Evolutionary conservation across 257 asterid genomes (phyloP).

Genomic region (Penstemon davidsonii): DNA sequence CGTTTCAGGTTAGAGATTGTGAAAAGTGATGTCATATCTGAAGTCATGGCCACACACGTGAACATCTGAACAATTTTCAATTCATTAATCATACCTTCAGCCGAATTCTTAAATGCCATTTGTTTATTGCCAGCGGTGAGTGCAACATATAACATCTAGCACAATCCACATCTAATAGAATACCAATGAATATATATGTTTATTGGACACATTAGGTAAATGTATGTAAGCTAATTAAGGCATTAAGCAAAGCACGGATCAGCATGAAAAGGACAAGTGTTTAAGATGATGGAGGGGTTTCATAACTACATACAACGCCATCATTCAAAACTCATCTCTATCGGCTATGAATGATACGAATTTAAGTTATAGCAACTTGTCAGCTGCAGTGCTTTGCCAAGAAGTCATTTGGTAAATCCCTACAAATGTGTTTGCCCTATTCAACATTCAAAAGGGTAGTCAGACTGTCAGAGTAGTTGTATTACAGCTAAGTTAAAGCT

Average conservation of each 20-base stretch:
- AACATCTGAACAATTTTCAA: constrained; percentile 9
- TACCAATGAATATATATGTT: neutral
- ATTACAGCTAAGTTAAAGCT: constrained; percentile 5
- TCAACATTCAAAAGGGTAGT: neutral
- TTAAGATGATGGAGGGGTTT: neutral
- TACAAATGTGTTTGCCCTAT: neutral
- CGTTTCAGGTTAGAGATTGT: neutral
- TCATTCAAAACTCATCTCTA: constrained; percentile 6
- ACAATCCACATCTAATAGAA: neutral
- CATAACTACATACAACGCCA: neutral
- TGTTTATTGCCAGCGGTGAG: constrained; percentile 6
- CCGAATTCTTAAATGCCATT: neutral
- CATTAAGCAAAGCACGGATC: neutral
- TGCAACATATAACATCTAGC: constrained; percentile 1
- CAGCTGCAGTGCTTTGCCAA: neutral
- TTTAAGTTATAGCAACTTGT: neutral
- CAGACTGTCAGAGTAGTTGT: neutral
- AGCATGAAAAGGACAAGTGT: neutral
- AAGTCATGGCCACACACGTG: constrained; percentile 1
- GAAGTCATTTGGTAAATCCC: neutral
- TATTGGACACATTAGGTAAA: neutral
- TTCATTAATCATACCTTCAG: neutral
- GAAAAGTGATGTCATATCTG: constrained; percentile 1
- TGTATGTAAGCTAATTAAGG: neutral
- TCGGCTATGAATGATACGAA: neutral